phyloP scores from a whole-genome alignment of 208 protist genomes.

The Wallacemonas sp. region DNA sequence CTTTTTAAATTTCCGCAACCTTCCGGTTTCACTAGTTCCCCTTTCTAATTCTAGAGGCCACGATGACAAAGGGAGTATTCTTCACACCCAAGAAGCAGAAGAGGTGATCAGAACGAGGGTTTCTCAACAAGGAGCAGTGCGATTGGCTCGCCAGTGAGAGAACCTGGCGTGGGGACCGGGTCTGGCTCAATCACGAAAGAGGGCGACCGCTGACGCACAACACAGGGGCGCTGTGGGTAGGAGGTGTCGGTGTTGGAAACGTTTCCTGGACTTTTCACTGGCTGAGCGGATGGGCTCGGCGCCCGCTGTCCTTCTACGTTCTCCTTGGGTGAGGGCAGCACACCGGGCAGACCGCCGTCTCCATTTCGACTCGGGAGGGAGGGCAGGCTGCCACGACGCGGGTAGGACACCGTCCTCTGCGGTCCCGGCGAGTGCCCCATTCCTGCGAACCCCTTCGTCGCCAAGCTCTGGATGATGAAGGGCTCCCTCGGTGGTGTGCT shows the following conservation, averaged over 20 bases:
- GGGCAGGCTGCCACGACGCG: neutral
- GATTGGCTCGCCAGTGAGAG: neutral
- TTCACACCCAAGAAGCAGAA: too few relatives aligned
- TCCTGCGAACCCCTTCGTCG: neutral
- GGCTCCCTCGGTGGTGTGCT: neutral
- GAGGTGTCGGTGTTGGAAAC: too few relatives aligned
- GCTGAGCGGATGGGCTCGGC: too few relatives aligned
- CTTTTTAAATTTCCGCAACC: too few relatives aligned
- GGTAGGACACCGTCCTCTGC: neutral
- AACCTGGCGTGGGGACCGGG: neutral
- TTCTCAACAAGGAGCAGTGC: neutral
- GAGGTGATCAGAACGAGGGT: too few relatives aligned
- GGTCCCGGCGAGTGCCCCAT: neutral
- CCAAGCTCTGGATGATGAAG: neutral
- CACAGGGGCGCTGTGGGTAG: neutral
- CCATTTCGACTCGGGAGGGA: constrained; percentile 1
- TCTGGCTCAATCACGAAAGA: neutral
- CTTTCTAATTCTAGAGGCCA: too few relatives aligned
- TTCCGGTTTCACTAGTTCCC: too few relatives aligned
- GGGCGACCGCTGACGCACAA: neutral
- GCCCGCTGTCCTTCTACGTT: neutral
- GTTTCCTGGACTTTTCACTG: too few relatives aligned
- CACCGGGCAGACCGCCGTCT: too few relatives aligned
- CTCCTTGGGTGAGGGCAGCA: too few relatives aligned
- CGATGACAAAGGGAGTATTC: too few relatives aligned